Conservation (phyloP, 1,284 basidiomycete species). For the Trichosporon coremiiforme region DNA sequence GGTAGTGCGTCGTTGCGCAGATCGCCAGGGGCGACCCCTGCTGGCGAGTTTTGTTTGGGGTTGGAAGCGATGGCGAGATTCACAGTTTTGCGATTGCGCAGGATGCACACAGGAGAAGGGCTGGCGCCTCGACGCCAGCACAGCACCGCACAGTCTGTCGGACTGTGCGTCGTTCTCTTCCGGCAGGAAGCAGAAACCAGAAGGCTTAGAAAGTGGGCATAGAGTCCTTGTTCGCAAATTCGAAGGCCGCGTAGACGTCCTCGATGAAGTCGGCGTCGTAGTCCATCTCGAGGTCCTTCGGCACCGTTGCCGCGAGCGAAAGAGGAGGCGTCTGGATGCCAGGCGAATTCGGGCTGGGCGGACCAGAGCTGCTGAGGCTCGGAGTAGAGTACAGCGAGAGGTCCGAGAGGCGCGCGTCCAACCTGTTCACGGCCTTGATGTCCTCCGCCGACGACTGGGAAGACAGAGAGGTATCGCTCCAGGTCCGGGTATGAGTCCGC, state of each 20-base stretch:
- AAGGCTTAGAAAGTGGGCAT: background rate
- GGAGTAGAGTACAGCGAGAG: conserved; percentile 9
- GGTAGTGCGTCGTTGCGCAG: background rate
- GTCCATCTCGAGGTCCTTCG: conserved; percentile 15
- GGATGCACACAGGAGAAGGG: too few relatives aligned
- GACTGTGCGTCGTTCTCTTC: too few relatives aligned
- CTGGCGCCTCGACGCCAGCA: too few relatives aligned
- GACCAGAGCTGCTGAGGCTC: background rate
- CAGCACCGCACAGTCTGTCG: too few relatives aligned
- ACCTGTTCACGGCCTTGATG: background rate
- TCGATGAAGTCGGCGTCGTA: conserved; percentile 19
- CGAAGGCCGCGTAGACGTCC: conserved; percentile 15
- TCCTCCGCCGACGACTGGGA: background rate
- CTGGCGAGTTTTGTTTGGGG: background rate
- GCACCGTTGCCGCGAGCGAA: background rate
- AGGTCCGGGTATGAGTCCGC: background rate
- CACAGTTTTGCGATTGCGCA: background rate
- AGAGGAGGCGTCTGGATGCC: conserved; percentile 13
- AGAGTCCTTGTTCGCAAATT: conserved; percentile 13
- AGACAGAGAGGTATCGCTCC: background rate
- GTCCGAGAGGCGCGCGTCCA: background rate
- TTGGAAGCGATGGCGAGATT: background rate
- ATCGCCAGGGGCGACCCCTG: background rate
- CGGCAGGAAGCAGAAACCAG: too few relatives aligned
- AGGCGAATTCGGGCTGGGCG: background rate